A percentile compares a stretch with the other conserved stretches of the same genome.
phyloP scores from a whole-genome alignment of 2,329 filamentous ascomycete genomes.

The Diaporthe humulicola region DNA sequence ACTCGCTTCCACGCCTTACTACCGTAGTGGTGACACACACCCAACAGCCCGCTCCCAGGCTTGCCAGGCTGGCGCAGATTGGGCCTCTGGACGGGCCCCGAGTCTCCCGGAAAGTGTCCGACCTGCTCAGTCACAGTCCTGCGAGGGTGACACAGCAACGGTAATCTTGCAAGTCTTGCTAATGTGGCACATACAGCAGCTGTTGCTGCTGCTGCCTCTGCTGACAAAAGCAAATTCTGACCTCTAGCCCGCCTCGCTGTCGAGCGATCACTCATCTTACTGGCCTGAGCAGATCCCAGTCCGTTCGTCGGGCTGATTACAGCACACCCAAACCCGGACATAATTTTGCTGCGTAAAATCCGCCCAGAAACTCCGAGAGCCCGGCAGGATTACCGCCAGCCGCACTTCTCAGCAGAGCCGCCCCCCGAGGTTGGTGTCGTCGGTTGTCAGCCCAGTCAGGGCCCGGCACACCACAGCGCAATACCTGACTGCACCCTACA shows the following conservation, averaged over 20 bases:
- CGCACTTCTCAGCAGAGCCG: slow-evolving; percentile 29
- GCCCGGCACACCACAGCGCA: background rate
- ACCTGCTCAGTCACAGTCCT: background rate
- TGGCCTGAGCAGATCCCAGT: background rate
- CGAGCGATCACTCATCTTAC: background rate
- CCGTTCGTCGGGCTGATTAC: background rate
- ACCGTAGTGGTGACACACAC: slow-evolving; percentile 20
- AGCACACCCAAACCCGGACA: background rate
- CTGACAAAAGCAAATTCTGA: slow-evolving; percentile 20
- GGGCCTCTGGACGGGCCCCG: slow-evolving; percentile 8
- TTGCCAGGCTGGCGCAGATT: background rate
- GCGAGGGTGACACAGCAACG: background rate
- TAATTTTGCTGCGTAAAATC: background rate
- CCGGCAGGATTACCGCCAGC: slow-evolving; percentile 5
- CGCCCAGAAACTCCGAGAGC: slow-evolving; percentile 27
- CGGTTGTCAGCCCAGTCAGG: slow-evolving; percentile 7
- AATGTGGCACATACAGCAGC: too few relatives aligned
- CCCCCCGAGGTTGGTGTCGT: slow-evolving; percentile 6
- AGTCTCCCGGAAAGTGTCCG: slow-evolving; percentile 28
- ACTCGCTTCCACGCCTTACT: slow-evolving; percentile 21
- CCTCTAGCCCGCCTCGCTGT: background rate
- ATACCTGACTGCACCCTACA: background rate
- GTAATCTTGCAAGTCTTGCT: background rate
- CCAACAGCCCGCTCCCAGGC: background rate
- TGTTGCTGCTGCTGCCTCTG: background rate